Evolutionary conservation across 441 rosid genomes (phyloP).

Genomic region (Sinapis alba): DNA sequence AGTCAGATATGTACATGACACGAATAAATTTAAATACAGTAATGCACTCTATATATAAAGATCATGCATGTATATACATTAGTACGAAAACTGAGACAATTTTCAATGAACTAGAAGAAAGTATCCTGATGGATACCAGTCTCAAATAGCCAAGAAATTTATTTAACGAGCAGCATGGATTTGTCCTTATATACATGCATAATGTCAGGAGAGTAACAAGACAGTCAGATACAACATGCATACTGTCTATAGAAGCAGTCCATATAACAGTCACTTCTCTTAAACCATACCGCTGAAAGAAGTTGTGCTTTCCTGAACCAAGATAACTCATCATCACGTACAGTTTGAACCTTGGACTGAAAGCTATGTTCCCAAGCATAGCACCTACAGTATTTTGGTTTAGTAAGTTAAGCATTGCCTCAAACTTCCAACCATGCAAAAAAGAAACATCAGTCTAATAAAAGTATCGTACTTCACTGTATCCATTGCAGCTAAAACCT

Average conservation of each 20-base stretch:
- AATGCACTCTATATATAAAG: background rate
- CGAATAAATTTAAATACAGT: background rate
- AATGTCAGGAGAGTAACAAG: conserved; percentile 12
- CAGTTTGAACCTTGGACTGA: conserved; percentile 84
- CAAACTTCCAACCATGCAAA: conserved; percentile 23
- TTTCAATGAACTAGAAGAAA: conserved; percentile 10
- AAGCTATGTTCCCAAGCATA: conserved; percentile 99
- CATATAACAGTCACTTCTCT: conserved; percentile 16
- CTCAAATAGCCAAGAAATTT: conserved; percentile 1
- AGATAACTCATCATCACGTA: conserved; percentile 83
- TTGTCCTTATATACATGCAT: background rate
- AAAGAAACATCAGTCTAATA: background rate
- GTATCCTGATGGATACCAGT: conserved; percentile 5
- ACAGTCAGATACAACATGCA: conserved; percentile 14
- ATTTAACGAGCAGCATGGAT: background rate
- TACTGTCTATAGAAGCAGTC: conserved; percentile 20
- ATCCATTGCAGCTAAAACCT: conserved; percentile 99
- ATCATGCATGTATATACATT: conserved; percentile 7
- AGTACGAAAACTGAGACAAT: background rate
- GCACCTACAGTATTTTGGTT: conserved; percentile 62
- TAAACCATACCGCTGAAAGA: conserved; percentile 76
- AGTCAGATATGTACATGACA: conserved; percentile 27
- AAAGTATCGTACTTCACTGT: conserved; percentile 82
- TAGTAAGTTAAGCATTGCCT: conserved; percentile 28
- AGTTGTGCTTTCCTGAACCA: conserved; percentile 96